Evolutionary conservation across 2,329 filamentous ascomycete species (phyloP), one percentile per base, ranked within the genome.

Genomic region (Diaporthe humulicola): DNA sequence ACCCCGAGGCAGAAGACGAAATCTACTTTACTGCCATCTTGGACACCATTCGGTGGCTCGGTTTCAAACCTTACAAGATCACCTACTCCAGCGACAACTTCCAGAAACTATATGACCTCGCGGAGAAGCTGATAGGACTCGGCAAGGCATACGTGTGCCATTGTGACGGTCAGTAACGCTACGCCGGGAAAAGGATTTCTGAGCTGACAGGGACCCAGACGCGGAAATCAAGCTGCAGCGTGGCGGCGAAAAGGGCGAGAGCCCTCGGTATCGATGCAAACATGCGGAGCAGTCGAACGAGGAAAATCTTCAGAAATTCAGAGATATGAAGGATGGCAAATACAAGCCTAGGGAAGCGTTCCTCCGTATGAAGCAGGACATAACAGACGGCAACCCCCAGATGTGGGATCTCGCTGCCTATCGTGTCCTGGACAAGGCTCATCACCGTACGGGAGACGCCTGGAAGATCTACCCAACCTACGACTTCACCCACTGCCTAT

Each of bases 391-490:
- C 40, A 98, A 98, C 82, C 95, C 96, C 9, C 95, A 98, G 84
- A 96, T 98, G 94, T 98, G 96, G 96, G 96, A 98, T 87, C 86
- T 98, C 71, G 94, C 94, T 2, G 96, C 96, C 22, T 98, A 98
- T 84, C 92, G 96, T 76, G 93, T 98, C 73, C 89, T 95, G 76
- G 90, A 76, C 48, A 72, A 88, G 76, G 89, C 92, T 57, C 95
- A 98, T 82, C 92, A 95, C 83, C 90, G 94, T 48, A 98, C 96
- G 0, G 95, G 94, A 40, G 87, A 90, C 77, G 92, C 93, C 81
- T 98, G 96, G 95, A 93, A 92, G 83, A 98, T 98, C 77, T 98
- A 98, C 82, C 97, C 97, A 0, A 97, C 96, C 0, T 98, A 98
- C 81, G 96, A 98, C 83, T 97, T 97, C 82, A 94, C 93, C 0